A percentile compares a stretch with the other conserved stretches of the same genome.
Evolutionary conservation across 2,329 filamentous ascomycete species (phyloP).

Genomic region (Aspergillus spinulosporus): DNA sequence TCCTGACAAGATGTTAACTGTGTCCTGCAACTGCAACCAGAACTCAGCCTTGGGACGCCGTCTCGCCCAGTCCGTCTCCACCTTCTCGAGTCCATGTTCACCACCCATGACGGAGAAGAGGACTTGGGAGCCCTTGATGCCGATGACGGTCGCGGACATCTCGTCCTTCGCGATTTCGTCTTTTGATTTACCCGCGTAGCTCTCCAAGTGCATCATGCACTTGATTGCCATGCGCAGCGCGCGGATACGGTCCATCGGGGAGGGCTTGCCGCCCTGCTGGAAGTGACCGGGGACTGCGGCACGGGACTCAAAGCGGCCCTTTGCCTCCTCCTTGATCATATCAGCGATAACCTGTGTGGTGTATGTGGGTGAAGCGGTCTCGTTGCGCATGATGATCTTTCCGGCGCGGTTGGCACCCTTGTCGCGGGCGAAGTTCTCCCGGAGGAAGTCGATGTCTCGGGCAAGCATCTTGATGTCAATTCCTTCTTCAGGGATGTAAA

Average conservation of each 20-base stretch:
- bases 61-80: conserved; percentile 91
- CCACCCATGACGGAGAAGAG: conserved; percentile 77
- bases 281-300: conserved; percentile 92
- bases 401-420: conserved; percentile 85
- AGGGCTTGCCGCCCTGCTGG: conserved; percentile 89
- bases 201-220: conserved; percentile 88
- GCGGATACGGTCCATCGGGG: conserved; percentile 92
- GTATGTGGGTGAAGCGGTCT: conserved; percentile 88
- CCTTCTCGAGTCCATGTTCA: conserved; percentile 67
- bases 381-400: conserved; percentile 94
- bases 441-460: conserved; percentile 83
- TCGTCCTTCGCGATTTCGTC: conserved; percentile 72
- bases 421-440: conserved; percentile 80
- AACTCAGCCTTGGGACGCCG: conserved; percentile 79
- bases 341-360: conserved; percentile 89
- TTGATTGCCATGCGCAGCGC: conserved; percentile 91
- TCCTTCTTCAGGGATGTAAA: conserved; percentile 96
- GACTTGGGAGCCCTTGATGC: conserved; percentile 85
- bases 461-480: conserved; percentile 92
- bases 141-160: conserved; percentile 77
- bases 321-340: conserved; percentile 92
- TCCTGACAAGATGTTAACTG: conserved; percentile 82
- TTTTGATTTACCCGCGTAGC: conserved; percentile 65
- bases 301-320: conserved; percentile 87
- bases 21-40: conserved; percentile 77